phyloP scores from a whole-genome alignment of 2,329 filamentous ascomycete species.

The Diaporthe citri region DNA sequence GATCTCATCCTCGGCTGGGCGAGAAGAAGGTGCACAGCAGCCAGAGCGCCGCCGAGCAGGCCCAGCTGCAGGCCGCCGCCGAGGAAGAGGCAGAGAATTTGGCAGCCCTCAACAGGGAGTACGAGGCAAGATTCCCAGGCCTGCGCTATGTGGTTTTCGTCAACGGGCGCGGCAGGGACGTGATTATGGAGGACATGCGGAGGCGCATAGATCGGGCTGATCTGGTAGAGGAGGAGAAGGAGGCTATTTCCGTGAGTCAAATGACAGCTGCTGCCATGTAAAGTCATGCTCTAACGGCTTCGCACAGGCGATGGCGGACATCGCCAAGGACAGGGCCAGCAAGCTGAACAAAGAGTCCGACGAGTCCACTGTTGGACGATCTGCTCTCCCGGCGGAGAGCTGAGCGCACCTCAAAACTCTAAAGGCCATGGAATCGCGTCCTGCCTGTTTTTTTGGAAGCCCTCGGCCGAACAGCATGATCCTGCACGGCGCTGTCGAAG shows the following conservation, averaged over 20 bases:
- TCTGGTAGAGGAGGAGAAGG: slow-evolving; percentile 74
- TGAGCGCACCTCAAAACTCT: background rate
- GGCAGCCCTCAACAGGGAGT: slow-evolving; percentile 77
- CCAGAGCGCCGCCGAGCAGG: slow-evolving; percentile 85
- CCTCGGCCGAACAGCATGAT: background rate
- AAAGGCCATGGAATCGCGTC: background rate
- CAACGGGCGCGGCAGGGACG: slow-evolving; percentile 79
- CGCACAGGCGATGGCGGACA: slow-evolving; percentile 87
- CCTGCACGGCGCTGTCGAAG: background rate
- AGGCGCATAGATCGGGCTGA: slow-evolving; percentile 77
- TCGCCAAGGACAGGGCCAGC: slow-evolving; percentile 81
- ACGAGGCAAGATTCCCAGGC: slow-evolving; percentile 85
- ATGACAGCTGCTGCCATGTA: slow-evolving; percentile 30
- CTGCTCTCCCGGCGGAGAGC: slow-evolving; percentile 32
- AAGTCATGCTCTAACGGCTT: slow-evolving; percentile 41
- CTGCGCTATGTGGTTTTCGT: slow-evolving; percentile 93
- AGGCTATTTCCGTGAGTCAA: slow-evolving; percentile 77
- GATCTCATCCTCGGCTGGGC: slow-evolving; percentile 86
- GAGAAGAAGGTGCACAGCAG: slow-evolving; percentile 85
- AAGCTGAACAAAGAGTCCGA: slow-evolving; percentile 63
- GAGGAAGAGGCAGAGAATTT: slow-evolving; percentile 70
- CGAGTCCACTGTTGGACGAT: slow-evolving; percentile 36
- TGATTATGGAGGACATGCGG: slow-evolving; percentile 87
- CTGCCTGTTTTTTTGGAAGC: background rate
- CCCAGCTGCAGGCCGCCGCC: slow-evolving; percentile 73